A percentile compares a stretch with the other conserved stretches of the same genome.
Conservation (phyloP, 1,139 yeast species). For the Suhomyces bribrorum region DNA sequence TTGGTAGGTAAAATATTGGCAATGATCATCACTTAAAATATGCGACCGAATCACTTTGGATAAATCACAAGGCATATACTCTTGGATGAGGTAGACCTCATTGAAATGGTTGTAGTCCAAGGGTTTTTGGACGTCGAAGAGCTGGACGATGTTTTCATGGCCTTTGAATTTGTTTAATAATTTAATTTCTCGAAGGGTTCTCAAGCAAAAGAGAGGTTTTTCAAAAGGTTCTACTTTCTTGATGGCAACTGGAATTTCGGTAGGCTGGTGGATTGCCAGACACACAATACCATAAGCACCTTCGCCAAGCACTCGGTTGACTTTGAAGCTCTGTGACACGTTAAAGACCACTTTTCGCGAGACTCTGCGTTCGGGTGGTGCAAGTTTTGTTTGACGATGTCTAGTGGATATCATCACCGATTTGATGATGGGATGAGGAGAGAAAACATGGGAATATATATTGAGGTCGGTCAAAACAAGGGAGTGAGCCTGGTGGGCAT, state of each 20-base stretch:
- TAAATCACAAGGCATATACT: constrained; percentile 69
- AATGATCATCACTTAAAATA: constrained; percentile 60
- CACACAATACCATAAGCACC: constrained; percentile 52
- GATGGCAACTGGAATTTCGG: constrained; percentile 41
- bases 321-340: constrained; percentile 32
- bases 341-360: constrained; percentile 21
- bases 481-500: not conserved
- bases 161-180: constrained; percentile 35
- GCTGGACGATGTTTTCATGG: constrained; percentile 44
- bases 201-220: constrained; percentile 37
- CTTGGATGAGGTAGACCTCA: constrained; percentile 71
- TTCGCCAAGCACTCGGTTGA: constrained; percentile 45
- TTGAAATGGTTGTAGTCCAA: constrained; percentile 42
- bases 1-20: constrained; percentile 77
- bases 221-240: constrained; percentile 45
- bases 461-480: constrained; percentile 6
- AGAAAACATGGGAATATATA: constrained; percentile 6
- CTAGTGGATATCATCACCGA: constrained; percentile 10
- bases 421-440: not conserved
- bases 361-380: constrained; percentile 1
- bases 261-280: constrained; percentile 40
- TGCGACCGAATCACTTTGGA: constrained; percentile 58
- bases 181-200: constrained; percentile 46
- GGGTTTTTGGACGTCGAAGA: constrained; percentile 44
- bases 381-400: constrained; percentile 2